phyloP scores from a whole-genome alignment of 2,329 filamentous ascomycete genomes.

The Tolypocladium sp. region DNA sequence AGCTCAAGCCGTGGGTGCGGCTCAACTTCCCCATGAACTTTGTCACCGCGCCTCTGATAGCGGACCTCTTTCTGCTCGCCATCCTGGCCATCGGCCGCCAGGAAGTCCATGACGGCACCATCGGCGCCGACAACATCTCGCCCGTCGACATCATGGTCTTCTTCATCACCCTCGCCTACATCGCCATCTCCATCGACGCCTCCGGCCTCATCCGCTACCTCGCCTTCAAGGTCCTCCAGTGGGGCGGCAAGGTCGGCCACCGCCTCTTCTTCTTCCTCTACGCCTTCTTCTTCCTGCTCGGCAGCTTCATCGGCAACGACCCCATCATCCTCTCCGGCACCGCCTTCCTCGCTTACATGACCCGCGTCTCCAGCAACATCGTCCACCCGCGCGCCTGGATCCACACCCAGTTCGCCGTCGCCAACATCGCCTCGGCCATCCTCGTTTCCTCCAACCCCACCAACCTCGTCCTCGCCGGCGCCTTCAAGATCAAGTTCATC shows the following conservation, averaged over 20 bases:
- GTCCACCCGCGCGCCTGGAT: constrained; percentile 65
- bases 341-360: constrained; percentile 70
- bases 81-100: constrained; percentile 56
- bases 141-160: constrained; percentile 68
- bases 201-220: constrained; percentile 63
- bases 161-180: constrained; percentile 66
- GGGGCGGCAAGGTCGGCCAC: constrained; percentile 58
- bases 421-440: constrained; percentile 67
- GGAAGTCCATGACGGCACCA: constrained; percentile 60
- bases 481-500: constrained; percentile 64
- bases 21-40: constrained; percentile 59
- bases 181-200: constrained; percentile 69
- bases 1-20: constrained; percentile 32
- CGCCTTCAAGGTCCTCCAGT: constrained; percentile 61
- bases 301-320: constrained; percentile 64
- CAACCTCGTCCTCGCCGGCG: constrained; percentile 64
- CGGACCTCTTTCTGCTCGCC: constrained; percentile 62
- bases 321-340: constrained; percentile 68
- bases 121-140: constrained; percentile 55
- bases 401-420: constrained; percentile 60
- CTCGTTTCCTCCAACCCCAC: constrained; percentile 72
- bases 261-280: constrained; percentile 66
- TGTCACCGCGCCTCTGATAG: constrained; percentile 60
- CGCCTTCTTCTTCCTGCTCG: constrained; percentile 59
- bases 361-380: constrained; percentile 64